phyloP scores from a whole-genome alignment of 2,329 filamentous ascomycete genomes.

The Rhynchosporium graminicola region DNA sequence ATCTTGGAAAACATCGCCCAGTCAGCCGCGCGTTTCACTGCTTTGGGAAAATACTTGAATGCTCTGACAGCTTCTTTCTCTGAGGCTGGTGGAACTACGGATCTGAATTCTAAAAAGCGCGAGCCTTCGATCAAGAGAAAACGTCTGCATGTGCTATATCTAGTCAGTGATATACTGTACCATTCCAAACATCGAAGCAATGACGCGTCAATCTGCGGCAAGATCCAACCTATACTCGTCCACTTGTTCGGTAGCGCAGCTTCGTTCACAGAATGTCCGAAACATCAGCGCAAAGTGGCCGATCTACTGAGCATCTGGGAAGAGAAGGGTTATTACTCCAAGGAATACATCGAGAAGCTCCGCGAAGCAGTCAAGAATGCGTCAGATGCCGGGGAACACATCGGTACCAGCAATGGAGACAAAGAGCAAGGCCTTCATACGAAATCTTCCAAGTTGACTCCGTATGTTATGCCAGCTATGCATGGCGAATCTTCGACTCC shows the following conservation, averaged over 20 bases:
- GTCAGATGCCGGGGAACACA: conserved; percentile 36
- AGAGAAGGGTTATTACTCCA: conserved; percentile 61
- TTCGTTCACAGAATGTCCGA: conserved; percentile 60
- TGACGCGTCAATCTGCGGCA: conserved; percentile 53
- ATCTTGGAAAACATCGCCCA: conserved; percentile 70
- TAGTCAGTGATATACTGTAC: conserved; percentile 77
- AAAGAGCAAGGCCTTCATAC: conserved; percentile 43
- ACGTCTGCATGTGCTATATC: conserved; percentile 73
- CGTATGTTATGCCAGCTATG: conserved; percentile 71
- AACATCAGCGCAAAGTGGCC: conserved; percentile 64
- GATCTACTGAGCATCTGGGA: conserved; percentile 71
- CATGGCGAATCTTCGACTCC: conserved; percentile 74
- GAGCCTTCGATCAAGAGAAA: conserved; percentile 64
- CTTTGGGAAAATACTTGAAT: conserved; percentile 74
- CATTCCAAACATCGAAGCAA: conserved; percentile 59
- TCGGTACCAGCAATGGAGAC: conserved; percentile 27
- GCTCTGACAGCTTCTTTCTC: conserved; percentile 64
- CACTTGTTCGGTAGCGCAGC: conserved; percentile 62
- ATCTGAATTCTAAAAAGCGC: conserved; percentile 40
- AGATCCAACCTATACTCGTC: conserved; percentile 60
- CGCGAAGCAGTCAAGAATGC: conserved; percentile 55
- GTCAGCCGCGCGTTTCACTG: conserved; percentile 64
- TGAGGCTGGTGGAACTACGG: conserved; percentile 35
- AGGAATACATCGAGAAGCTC: conserved; percentile 57
- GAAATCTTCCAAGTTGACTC: conserved; percentile 60